Evolutionary conservation across 2,329 filamentous ascomycete species (phyloP).

Genomic region (Ceratocystis harringtonii): DNA sequence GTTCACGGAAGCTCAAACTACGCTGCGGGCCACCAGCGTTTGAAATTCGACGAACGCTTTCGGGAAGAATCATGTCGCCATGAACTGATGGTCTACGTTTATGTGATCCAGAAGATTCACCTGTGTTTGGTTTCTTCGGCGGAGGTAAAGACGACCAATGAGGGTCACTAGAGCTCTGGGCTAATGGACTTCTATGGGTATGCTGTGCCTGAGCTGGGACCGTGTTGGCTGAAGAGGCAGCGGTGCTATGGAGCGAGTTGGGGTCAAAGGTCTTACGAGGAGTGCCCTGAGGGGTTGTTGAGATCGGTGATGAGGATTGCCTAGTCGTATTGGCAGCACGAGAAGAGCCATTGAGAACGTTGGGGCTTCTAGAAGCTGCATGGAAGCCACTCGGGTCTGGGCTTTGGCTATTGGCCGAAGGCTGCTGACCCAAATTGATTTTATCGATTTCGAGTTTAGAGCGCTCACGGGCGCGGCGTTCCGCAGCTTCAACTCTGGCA

Average conservation of each 20-base stretch:
- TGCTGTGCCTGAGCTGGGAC: conserved; percentile 9
- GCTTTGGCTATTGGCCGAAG: conserved; percentile 15
- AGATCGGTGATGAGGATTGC: conserved; percentile 1
- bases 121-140: conserved; percentile 1
- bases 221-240: not conserved
- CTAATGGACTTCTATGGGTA: conserved; percentile 6
- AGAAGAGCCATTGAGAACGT: not conserved
- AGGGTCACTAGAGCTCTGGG: conserved; percentile 1
- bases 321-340: conserved; percentile 9
- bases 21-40: conserved; percentile 5
- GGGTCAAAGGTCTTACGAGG: not conserved
- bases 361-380: not conserved
- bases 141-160: not conserved
- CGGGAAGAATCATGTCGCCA: conserved; percentile 9
- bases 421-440: conserved; percentile 10
- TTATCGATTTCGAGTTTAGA: conserved; percentile 28
- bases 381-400: not conserved
- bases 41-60: not conserved
- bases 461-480: conserved; percentile 53
- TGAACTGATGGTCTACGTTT: conserved; percentile 13
- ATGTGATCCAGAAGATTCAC: conserved; percentile 6
- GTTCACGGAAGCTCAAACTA: conserved; percentile 12
- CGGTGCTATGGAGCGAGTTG: not conserved
- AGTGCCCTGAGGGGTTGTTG: conserved; percentile 9
- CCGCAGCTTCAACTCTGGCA: conserved; percentile 68